Conservation (phyloP, 2,329 filamentous ascomycete species). For the Epichloe baconii region DNA sequence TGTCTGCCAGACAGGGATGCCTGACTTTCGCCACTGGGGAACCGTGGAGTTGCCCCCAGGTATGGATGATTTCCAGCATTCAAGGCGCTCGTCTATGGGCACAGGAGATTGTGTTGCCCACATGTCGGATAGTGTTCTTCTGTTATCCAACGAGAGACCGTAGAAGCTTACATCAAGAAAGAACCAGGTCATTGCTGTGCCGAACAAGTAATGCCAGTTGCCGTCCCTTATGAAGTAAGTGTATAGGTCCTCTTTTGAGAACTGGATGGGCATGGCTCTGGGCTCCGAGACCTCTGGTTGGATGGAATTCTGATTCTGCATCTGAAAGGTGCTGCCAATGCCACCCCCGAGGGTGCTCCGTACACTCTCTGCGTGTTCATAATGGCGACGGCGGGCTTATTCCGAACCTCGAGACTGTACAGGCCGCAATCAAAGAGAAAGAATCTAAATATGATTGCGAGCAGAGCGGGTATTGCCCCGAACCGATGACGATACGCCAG, state of each 20-base stretch:
- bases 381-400: constrained; percentile 44
- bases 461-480: constrained; percentile 47
- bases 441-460: constrained; percentile 54
- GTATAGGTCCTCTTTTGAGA: constrained; percentile 33
- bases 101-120: constrained; percentile 24
- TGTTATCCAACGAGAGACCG: constrained; percentile 34
- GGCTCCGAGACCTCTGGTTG: constrained; percentile 19
- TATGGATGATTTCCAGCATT: constrained; percentile 35
- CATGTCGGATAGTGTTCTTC: constrained; percentile 23
- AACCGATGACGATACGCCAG: constrained; percentile 55
- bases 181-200: constrained; percentile 36
- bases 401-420: constrained; percentile 52
- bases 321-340: constrained; percentile 10
- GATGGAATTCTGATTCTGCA: constrained; percentile 13
- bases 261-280: constrained; percentile 31
- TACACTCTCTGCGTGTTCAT: constrained; percentile 48
- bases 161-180: constrained; percentile 43
- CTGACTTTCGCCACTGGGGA: constrained; percentile 24
- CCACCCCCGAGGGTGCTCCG: constrained; percentile 21
- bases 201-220: constrained; percentile 23
- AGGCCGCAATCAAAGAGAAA: constrained; percentile 53
- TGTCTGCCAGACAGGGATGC: constrained; percentile 36
- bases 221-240: constrained; percentile 34
- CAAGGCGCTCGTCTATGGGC: constrained; percentile 23
- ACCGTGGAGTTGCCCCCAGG: constrained; percentile 30